Evolutionary conservation across 805 yeast species (phyloP), one percentile per base, ranked within the genome.

Genomic region (Ascoidea asiatica): DNA sequence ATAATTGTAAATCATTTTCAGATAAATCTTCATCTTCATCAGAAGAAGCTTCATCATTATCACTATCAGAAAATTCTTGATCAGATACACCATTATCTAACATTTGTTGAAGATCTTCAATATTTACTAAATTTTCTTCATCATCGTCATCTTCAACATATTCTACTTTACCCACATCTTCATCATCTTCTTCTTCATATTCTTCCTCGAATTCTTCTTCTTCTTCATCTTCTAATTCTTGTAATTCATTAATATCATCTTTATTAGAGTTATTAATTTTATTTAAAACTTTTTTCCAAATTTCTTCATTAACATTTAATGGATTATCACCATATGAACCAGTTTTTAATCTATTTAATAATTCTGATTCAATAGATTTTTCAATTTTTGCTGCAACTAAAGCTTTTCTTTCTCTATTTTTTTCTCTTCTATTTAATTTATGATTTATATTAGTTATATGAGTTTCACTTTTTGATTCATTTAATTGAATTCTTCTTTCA

Each of bases 281-380:
- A 49, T 89, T 88, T 67, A 92, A 75, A 20, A 92, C 94, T 67
- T 80, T 85, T 73, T 82, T 81, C 98, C 98, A 92, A 48, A 92
- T 78, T 65, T 81, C 81, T 57, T 90, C 96, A 56, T 92, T 97
- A 36, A 92, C 97, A 57, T 92, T 92, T 59, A 92, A 70, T 46
- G 98, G 98, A 63, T 90, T 86, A 59, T 92, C 97, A 52, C 98
- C 98, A 60, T 92, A 92, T 2, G 97, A 97, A 49, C 98, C 98
- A 57, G 90, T 79, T 77, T 92, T 92, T 58, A 92, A 75, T 64
- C 98, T 79, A 44, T 89, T 96, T 57, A 92, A 71, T 52, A 92
- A 73, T 64, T 92, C 98, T 66, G 87, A 87, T 64, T 92, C 98
- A 54, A 92, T 92, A 13, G 95, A 88, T 66, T 86, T 87, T 61